Conservation (phyloP, 2,329 filamentous ascomycete genomes). For the Dothiorella sarmentorum region DNA sequence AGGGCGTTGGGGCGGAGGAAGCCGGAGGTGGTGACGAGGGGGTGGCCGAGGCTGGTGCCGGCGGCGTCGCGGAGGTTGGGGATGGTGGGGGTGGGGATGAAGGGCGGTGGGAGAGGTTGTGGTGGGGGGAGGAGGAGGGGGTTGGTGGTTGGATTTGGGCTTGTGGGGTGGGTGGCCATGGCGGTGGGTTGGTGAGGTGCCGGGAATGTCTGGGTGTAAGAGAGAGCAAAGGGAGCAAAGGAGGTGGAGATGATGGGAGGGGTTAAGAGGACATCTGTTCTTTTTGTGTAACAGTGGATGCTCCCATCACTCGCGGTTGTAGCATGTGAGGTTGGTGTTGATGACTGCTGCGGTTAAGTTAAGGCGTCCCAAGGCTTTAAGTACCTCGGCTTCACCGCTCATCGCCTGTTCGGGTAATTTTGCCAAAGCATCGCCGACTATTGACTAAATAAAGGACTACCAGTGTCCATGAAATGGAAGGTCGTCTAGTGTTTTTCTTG, state of each 20-base stretch:
- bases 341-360: neutral
- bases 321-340: too few relatives aligned
- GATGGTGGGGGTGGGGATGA: slow-evolving; percentile 33
- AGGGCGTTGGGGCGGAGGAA: slow-evolving; percentile 52
- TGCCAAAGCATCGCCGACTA: neutral
- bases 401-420: neutral
- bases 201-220: neutral
- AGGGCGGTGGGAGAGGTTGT: slow-evolving; percentile 26
- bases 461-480: too few relatives aligned
- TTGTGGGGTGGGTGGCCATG: neutral
- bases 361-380: neutral
- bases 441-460: too few relatives aligned
- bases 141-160: neutral
- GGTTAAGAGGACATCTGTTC: neutral
- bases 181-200: neutral
- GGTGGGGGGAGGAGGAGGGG: neutral
- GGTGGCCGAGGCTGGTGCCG: slow-evolving; percentile 23
- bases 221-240: neutral
- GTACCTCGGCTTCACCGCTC: neutral
- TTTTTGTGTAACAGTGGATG: too few relatives aligned
- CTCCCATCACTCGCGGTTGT: too few relatives aligned
- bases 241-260: neutral
- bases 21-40: slow-evolving; percentile 22
- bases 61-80: slow-evolving; percentile 36
- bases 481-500: neutral